Conservation (phyloP, 805 yeast species). For the Candida jianshihensis region DNA sequence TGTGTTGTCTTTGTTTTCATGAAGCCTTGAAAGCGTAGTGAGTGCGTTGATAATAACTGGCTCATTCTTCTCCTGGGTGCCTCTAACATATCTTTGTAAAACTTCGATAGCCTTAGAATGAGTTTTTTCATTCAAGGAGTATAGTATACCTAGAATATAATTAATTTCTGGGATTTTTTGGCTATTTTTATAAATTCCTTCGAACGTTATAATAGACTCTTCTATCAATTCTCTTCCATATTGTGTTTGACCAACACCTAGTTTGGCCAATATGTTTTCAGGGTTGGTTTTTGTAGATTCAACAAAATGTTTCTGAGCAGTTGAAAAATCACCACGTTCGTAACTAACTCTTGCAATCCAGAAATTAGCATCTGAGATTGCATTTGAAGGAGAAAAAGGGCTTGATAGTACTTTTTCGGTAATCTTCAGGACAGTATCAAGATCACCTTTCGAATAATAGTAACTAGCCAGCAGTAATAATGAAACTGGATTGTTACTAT, state of each 20-base stretch:
- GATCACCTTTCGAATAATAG: constrained; percentile 62
- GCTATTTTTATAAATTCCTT: constrained; percentile 56
- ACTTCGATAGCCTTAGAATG: constrained; percentile 48
- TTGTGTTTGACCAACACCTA: constrained; percentile 85
- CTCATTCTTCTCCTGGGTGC: constrained; percentile 53
- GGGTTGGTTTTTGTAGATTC: constrained; percentile 64
- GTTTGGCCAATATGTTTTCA: constrained; percentile 56
- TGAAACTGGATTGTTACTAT: constrained; percentile 50
- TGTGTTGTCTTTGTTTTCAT: constrained; percentile 60
- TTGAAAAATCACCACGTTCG: constrained; percentile 49
- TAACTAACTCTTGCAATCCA: constrained; percentile 85
- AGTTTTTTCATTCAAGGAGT: constrained; percentile 33
- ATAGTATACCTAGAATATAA: constrained; percentile 69
- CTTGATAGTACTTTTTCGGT: constrained; percentile 41
- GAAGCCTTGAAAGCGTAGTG: constrained; percentile 59
- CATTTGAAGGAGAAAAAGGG: constrained; percentile 30
- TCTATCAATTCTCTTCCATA: constrained; percentile 64
- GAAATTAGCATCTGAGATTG: constrained; percentile 58
- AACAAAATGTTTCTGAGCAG: constrained; percentile 66
- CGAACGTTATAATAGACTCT: constrained; percentile 84
- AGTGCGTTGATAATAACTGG: constrained; percentile 58
- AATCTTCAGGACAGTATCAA: constrained; percentile 48
- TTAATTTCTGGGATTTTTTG: constrained; percentile 69
- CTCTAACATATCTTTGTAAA: constrained; percentile 63
- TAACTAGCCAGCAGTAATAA: constrained; percentile 62